Base-by-base conservation (phyloP, 2,329 filamentous ascomycete genomes). In the Fusarium denticulatum region DNA sequence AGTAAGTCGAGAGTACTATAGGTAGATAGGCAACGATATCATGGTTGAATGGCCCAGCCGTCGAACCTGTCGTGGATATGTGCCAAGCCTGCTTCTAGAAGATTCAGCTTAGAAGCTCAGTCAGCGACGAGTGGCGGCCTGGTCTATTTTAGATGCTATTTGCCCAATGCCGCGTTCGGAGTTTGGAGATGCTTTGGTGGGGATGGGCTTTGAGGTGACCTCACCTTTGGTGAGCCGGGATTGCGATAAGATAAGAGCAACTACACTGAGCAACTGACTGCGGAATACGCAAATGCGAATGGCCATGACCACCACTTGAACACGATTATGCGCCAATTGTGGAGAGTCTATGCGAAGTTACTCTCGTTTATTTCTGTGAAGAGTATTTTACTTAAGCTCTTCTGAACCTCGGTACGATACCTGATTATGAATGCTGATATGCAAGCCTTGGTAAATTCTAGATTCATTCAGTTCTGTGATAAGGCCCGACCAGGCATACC, bases 41-140 rank as follows among this genome's bases (percentile, higher is more conserved):
- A 78, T 78, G 50, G 36, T 65, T 50, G 37, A 65, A 52, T 43
- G 45, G 59, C 28, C 47, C 45, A 50, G 39, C 26, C 43, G 55
- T 60, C 42, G 60, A 56, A 47, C 18, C 46, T 58, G 56, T 61
- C 53, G 56, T 53, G 60, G 61, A 56, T 61, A 32, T 67, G 34
- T 26, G 32, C 36, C 64, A 39, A 16, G 39, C 7, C 49, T 57
- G 58, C 53, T 79, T 79, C 77, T 77, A 77, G 77, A 79, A 79
- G 66, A 60, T 79, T 79, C 77, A 79, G 64, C 43, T 47, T 63
- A 24, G 57, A 65, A 65, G 56, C 60, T 78, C 77, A 72, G 76
- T 77, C 75, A 78, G 77, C 74, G 67, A 71, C 32, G 69, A 62
- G 58, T 49, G 67, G 58, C 46, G 64, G 46, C 49, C 30, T 58